These are phyloP conservation scores for Linnemannia exigua DNA, from an alignment of 192 early-diverging fungal species.

Conservation along the genomic window DNA sequence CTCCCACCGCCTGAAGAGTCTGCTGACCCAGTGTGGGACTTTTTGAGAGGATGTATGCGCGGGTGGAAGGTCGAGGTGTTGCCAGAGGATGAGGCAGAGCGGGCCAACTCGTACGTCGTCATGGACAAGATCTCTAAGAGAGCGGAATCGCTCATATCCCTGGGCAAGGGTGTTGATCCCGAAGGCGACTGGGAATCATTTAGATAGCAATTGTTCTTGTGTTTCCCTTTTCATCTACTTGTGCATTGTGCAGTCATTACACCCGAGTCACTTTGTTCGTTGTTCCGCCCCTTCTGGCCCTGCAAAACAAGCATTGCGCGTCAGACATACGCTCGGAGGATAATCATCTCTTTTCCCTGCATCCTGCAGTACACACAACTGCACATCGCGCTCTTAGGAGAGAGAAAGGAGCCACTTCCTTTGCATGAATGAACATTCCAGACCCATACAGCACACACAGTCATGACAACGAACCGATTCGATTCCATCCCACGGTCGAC, in stretches of 20 bases:
- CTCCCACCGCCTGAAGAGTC: conserved; percentile 3
- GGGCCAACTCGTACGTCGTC: not conserved
- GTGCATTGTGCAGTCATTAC: not conserved
- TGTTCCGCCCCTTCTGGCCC: not conserved
- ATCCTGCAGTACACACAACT: not conserved
- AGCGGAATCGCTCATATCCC: not conserved
- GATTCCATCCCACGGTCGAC: not conserved
- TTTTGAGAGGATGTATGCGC: not conserved
- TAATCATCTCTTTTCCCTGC: not conserved
- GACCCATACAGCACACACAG: not conserved
- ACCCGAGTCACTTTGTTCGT: not conserved
- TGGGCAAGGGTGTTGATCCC: not conserved
- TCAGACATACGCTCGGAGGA: not conserved
- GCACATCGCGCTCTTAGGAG: no score
- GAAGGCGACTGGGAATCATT: not conserved
- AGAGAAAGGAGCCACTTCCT: not conserved
- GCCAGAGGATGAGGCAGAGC: not conserved
- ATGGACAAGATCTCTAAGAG: not conserved
- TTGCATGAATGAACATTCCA: not conserved
- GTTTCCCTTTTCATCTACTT: no score
- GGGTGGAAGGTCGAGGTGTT: not conserved
- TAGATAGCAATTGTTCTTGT: not conserved
- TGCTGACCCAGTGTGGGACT: conserved; percentile 5
- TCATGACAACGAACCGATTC: not conserved
- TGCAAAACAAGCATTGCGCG: not conserved